A percentile compares a stretch with the other conserved stretches of the same genome.
These are phyloP conservation scores for Sporisorium scitamineum DNA, from an alignment of 1,284 basidiomycete genomes.

Conservation along the genomic window DNA sequence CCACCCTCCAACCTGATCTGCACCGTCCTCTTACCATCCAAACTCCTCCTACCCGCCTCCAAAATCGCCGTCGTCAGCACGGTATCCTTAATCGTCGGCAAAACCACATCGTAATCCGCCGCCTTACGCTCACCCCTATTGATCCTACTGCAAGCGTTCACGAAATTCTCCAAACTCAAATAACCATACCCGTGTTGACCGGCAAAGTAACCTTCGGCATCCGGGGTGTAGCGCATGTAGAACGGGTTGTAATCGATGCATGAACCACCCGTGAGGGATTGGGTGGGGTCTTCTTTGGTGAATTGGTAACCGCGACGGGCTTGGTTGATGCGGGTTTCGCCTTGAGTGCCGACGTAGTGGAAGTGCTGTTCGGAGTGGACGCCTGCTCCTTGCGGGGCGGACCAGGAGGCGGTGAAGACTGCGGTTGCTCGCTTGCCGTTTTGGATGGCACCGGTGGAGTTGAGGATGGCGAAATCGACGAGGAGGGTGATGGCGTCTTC, in stretches of 20 bases:
- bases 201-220: slow-evolving; percentile 89
- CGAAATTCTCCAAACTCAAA: slow-evolving; percentile 90
- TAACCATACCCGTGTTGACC: slow-evolving; percentile 90
- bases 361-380: slow-evolving; percentile 88
- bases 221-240: slow-evolving; percentile 95
- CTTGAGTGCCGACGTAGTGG: slow-evolving; percentile 74
- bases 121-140: slow-evolving; percentile 77
- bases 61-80: slow-evolving; percentile 91
- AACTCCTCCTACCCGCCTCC: slow-evolving; percentile 85
- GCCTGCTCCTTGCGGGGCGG: slow-evolving; percentile 72
- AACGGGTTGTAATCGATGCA: slow-evolving; percentile 80
- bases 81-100: slow-evolving; percentile 88
- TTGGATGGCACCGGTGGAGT: slow-evolving; percentile 76
- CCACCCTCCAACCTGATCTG: slow-evolving; percentile 78
- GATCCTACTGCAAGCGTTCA: slow-evolving; percentile 75
- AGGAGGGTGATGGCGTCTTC: slow-evolving; percentile 95
- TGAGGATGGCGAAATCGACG: slow-evolving; percentile 85
- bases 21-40: slow-evolving; percentile 87
- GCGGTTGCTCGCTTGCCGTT: slow-evolving; percentile 75
- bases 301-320: slow-evolving; percentile 91
- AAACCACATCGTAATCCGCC: slow-evolving; percentile 80
- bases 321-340: slow-evolving; percentile 90
- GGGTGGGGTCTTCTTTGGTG: slow-evolving; percentile 83
- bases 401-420: slow-evolving; percentile 82
- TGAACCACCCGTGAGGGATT: slow-evolving; percentile 73